Evolutionary conservation across 108 stramenopile genomes (phyloP).

Genomic region (Skeletonema costatum): DNA sequence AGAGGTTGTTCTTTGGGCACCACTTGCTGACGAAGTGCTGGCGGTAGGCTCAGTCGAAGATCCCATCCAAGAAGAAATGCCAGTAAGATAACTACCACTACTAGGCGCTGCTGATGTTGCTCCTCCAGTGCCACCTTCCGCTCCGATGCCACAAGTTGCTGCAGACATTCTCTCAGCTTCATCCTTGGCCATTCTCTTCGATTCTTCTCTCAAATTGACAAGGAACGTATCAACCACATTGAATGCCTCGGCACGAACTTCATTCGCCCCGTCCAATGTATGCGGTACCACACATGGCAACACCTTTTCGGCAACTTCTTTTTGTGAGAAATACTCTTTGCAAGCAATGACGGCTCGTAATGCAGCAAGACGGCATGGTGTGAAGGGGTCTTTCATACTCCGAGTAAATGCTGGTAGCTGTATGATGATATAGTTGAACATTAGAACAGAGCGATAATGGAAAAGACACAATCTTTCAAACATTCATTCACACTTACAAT

Average conservation of each 20-base stretch:
- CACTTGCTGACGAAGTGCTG: constrained; percentile 5
- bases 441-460: not conserved
- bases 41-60: constrained; percentile 33
- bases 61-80: constrained; percentile 79
- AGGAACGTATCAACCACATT: constrained; percentile 62
- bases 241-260: constrained; percentile 83
- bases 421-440: not conserved
- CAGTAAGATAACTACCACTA: constrained; percentile 61
- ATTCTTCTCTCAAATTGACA: constrained; percentile 62
- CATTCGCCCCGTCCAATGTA: constrained; percentile 65
- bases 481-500: constrained; percentile 21
- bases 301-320: constrained; percentile 67
- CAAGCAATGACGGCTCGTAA: constrained; percentile 53
- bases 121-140: not conserved
- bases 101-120: constrained; percentile 41
- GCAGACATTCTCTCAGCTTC: constrained; percentile 47
- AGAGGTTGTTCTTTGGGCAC: not conserved
- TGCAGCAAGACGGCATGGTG: constrained; percentile 78
- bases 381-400: constrained; percentile 82
- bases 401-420: constrained; percentile 72
- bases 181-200: constrained; percentile 48
- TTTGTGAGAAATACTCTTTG: constrained; percentile 62
- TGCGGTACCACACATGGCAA: constrained; percentile 68
- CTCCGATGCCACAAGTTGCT: constrained; percentile 29
- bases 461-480: not conserved